A percentile compares a stretch with the other conserved stretches of the same genome.
Evolutionary conservation across 495 filamentous ascomycete species (phyloP).

Genomic region (Penicillium desertorum): DNA sequence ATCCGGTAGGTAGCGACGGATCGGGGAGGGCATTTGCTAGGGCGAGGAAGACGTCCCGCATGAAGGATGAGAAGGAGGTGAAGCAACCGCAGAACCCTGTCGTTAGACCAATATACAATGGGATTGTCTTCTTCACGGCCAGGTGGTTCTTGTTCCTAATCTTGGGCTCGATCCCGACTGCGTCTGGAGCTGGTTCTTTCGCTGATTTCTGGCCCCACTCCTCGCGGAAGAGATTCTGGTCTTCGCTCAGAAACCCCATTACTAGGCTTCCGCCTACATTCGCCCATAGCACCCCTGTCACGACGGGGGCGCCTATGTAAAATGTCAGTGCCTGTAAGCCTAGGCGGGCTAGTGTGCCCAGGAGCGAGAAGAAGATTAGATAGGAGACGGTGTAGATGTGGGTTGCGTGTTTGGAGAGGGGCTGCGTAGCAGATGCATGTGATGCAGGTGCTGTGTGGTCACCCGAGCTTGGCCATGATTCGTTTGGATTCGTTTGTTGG

Average conservation of each 20-base stretch:
- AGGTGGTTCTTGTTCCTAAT: conserved; percentile 39
- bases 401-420: conserved; percentile 58
- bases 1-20: conserved; percentile 32
- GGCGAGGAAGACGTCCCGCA: conserved; percentile 81
- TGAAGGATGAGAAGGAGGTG: conserved; percentile 89
- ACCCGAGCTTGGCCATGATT: conserved; percentile 10
- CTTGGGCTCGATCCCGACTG: conserved; percentile 22
- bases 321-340: conserved; percentile 79
- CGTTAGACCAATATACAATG: conserved; percentile 86
- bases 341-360: conserved; percentile 82
- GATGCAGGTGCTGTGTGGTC: conserved; percentile 2
- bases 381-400: conserved; percentile 77
- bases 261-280: conserved; percentile 82
- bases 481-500: conserved; percentile 2
- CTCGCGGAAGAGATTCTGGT: conserved; percentile 70
- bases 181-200: conserved; percentile 7
- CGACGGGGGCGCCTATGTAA: conserved; percentile 74
- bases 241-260: conserved; percentile 85
- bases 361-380: conserved; percentile 81
- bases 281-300: conserved; percentile 80
- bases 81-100: conserved; percentile 94
- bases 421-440: conserved; percentile 8
- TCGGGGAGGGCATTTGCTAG: conserved; percentile 70
- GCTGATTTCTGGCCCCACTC: conserved; percentile 52
- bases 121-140: conserved; percentile 72